Evolutionary conservation across 257 asterid genomes (phyloP).

Genomic region (Lycium ferocissimum): DNA sequence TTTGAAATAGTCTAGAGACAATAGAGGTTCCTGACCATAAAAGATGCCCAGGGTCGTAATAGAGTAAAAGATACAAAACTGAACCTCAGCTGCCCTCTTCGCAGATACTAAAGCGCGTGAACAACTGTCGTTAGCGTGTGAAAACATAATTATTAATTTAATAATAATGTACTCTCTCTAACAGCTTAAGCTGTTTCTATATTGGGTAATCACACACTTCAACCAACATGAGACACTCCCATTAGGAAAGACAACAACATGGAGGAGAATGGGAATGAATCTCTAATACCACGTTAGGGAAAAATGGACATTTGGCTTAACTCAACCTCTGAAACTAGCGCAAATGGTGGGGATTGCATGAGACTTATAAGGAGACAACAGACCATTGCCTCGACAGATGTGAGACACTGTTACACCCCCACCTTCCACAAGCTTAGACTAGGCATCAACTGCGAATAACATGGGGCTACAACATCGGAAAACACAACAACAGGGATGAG

Average conservation of each 20-base stretch:
- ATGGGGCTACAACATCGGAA: not conserved
- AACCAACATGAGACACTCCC: not conserved
- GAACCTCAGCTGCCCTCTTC: no score
- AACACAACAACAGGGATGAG: not conserved
- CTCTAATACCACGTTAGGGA: not conserved
- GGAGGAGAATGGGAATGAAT: not conserved
- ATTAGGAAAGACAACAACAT: not conserved
- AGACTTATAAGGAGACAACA: not conserved
- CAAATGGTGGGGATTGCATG: not conserved
- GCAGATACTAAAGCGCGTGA: no score
- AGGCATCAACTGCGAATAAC: not conserved
- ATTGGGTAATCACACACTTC: not conserved
- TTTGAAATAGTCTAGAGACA: not conserved
- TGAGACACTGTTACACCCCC: not conserved
- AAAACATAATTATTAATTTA: not conserved
- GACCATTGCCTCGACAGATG: not conserved
- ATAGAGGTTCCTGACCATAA: not conserved
- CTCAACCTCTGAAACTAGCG: not conserved
- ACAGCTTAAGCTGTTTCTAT: not conserved
- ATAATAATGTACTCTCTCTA: not conserved
- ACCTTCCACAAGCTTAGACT: constrained; percentile 15
- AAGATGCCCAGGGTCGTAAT: not conserved
- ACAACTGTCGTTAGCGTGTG: no score
- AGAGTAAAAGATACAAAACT: no score
- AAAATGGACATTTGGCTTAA: not conserved